Evolutionary conservation across 2,329 filamentous ascomycete species (phyloP), one percentile per base, ranked within the genome.

Genomic region (Ambrosiella xylebori): DNA sequence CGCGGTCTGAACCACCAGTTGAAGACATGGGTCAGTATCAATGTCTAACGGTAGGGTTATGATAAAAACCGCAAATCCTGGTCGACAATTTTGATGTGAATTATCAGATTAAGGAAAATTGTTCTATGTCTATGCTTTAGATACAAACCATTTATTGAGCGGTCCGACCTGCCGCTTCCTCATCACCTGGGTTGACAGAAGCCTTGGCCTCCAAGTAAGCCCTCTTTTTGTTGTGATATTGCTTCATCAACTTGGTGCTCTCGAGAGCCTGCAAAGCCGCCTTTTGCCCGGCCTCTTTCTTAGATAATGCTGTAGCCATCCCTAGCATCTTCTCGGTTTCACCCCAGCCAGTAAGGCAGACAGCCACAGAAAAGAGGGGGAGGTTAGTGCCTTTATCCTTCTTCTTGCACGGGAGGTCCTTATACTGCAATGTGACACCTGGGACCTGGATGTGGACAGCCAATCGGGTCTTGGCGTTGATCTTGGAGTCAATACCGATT

Each of bases 271-370:
- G 72, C 47, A 72, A 69, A 0, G 86, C 86, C 1, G 86, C 86
- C 63, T 78, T 81, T 12, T 77, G 72, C 0, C 82, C 82, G 1
- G 85, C 86, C 59, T 87, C 82, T 59, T 78, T 80, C 70, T 88
- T 88, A 57, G 76, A 80, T 62, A 80, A 69, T 1, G 78, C 85
- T 38, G 76, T 77, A 0, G 84, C 86, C 50, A 73, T 74, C 0
- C 81, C 86, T 5, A 90, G 68, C 59, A 78, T 70, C 65, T 80
- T 77, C 54, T 78, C 71, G 38, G 74, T 75, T 67, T 84, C 81
- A 3, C 85, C 85, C 74, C 82, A 86, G 0, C 84, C 85, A 17
- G 80, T 77, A 36, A 88, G 70, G 63, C 80, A 85, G 0, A 80
- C 75, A 0, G 77, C 83, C 1, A 88, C 75, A 2, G 75, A 78